Base-by-base conservation (phyloP, 2,329 filamentous ascomycete genomes). In the Microdochium trichocladiopsis region DNA sequence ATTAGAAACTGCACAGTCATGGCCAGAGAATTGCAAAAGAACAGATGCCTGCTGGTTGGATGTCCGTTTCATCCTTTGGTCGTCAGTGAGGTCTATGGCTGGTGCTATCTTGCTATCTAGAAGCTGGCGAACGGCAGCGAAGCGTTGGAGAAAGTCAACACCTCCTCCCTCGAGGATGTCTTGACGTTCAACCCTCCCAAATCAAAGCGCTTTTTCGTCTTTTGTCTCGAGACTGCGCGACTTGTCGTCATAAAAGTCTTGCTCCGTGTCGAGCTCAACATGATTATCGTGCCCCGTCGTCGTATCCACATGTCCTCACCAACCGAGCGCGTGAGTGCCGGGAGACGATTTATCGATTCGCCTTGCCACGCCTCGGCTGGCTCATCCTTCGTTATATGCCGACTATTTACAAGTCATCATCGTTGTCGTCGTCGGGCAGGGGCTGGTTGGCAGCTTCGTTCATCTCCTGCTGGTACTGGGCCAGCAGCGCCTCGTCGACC, bases 391-490 rank as follows among this genome's bases (percentile, higher is more conserved):
- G 51, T 57, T 56, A 21, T 41, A 59, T 50, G 55, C 56, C 51
- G 41, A 52, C 53, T 57, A 48, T 74, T 76, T 79, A 82, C 72
- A 82, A 70, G 68, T 82, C 78, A 56, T 85, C 82, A 61, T 90
- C 84, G 63, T 96, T 93, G 61, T 95, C 89, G 82, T 97, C 94
- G 68, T 91, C 92, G 61, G 94, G 94, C 65, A 99, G 89, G 66
- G 94, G 91, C 84, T 88, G 84, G 58, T 79, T 64, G 58, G 87
- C 84, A 58, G 94, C 94, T 50, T 79, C 81, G 56, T 82, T 74
- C 90, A 99, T 95, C 80, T 99, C 94, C 74, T 87, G 78, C 73
- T 87, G 78, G 81, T 95, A 95, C 77, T 90, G 72, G 63, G 82
- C 79, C 66, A 96, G 82, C 60, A 95, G 86, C 52, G 78, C 81